Percentiles rank a stretch among this genome's conserved stretches.
phyloP scores from a whole-genome alignment of 768 basidiomycete species.

The Butyriboletus loyo region DNA sequence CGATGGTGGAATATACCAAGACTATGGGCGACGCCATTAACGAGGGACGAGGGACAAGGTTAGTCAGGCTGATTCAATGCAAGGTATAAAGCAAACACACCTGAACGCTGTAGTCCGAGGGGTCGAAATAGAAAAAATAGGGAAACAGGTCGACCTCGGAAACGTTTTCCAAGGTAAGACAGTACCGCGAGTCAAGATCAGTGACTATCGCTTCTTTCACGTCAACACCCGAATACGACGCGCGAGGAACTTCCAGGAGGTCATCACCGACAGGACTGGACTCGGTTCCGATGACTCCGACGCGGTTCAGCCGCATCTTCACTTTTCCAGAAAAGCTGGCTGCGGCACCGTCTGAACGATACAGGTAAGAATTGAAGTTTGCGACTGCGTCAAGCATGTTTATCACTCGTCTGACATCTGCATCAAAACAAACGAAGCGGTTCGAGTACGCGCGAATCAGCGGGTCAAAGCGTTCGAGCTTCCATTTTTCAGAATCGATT shows the following conservation, averaged over 20 bases:
- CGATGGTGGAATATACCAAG: constrained; percentile 16
- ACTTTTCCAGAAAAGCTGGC: constrained; percentile 12
- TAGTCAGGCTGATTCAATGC: background rate
- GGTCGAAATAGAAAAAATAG: constrained; percentile 25
- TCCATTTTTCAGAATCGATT: constrained; percentile 3
- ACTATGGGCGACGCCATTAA: background rate
- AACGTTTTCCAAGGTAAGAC: constrained; percentile 16
- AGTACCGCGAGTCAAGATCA: constrained; percentile 8
- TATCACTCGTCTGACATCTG: background rate
- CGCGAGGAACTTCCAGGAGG: constrained; percentile 1
- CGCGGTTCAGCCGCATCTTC: constrained; percentile 7
- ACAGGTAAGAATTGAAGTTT: constrained; percentile 21
- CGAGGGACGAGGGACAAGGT: background rate
- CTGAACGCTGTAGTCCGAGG: constrained; percentile 17
- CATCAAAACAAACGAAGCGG: constrained; percentile 1
- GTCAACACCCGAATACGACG: background rate
- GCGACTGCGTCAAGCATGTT: constrained; percentile 12
- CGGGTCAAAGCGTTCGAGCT: constrained; percentile 15
- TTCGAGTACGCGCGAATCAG: constrained; percentile 9
- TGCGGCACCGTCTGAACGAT: constrained; percentile 11
- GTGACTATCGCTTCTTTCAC: constrained; percentile 13
- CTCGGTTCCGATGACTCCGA: background rate
- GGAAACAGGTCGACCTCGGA: constrained; percentile 20
- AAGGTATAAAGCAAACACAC: background rate
- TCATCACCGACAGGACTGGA: constrained; percentile 8